phyloP scores from a whole-genome alignment of 2,329 filamentous ascomycete genomes.

The Pseudovirgaria hyperparasitica region DNA sequence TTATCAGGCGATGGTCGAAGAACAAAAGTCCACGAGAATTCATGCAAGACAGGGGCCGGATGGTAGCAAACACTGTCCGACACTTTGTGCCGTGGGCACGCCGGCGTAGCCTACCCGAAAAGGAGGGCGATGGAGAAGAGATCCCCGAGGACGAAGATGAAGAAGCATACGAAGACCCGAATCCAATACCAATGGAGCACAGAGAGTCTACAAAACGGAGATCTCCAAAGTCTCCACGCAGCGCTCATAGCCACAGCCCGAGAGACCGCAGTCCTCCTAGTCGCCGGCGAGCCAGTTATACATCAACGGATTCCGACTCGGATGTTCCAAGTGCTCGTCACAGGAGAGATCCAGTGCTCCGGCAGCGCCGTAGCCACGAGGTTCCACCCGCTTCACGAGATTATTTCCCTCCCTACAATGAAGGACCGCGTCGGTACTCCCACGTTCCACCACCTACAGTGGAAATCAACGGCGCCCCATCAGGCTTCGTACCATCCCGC shows the following conservation, averaged over 20 bases:
- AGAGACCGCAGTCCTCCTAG: slow-evolving; percentile 16
- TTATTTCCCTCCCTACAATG: slow-evolving; percentile 22
- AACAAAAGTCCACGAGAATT: slow-evolving; percentile 11
- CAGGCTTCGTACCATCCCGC: slow-evolving; percentile 31
- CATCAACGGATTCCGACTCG: slow-evolving; percentile 18
- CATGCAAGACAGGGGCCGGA: slow-evolving; percentile 15
- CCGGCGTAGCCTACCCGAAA: slow-evolving; percentile 12
- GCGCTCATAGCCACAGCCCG: slow-evolving; percentile 14
- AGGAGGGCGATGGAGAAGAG: slow-evolving; percentile 10
- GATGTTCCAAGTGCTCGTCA: slow-evolving; percentile 13
- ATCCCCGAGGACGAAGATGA: slow-evolving; percentile 8
- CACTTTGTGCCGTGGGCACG: no score
- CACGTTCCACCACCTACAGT: slow-evolving; percentile 10
- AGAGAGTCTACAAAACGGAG: slow-evolving; percentile 6
- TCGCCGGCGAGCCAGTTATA: slow-evolving; percentile 21
- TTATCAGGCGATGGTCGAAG: slow-evolving; percentile 27
- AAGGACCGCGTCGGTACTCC: slow-evolving; percentile 17
- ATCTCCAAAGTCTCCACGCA: not conserved
- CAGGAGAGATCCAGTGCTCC: slow-evolving; percentile 18
- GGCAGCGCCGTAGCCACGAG: slow-evolving; percentile 30
- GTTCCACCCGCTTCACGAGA: slow-evolving; percentile 24
- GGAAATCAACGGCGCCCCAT: slow-evolving; percentile 8
- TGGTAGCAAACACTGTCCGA: slow-evolving; percentile 17
- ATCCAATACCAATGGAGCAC: slow-evolving; percentile 18
- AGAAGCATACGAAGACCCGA: slow-evolving; percentile 5